These are phyloP conservation scores for Mortierella sp. DNA, from an alignment of 371 early-diverging fungal genomes.

Conservation along the genomic window DNA sequence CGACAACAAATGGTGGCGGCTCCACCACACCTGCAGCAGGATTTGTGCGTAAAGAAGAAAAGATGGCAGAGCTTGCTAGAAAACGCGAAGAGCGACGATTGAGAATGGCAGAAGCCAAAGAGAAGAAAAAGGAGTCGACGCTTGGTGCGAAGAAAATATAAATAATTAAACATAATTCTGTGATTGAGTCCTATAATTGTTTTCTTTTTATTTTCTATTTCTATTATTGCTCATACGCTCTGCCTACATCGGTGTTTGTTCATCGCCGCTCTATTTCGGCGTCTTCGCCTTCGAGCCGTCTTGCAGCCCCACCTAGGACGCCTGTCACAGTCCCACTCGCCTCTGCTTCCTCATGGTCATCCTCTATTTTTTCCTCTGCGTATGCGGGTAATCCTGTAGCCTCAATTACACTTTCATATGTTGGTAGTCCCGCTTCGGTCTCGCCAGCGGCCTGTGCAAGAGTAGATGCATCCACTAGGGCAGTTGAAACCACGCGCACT, in stretches of 20 bases:
- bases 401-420: conserved; percentile 57
- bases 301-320: conserved; percentile 50
- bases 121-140: conserved; percentile 59
- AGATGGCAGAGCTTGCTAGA: conserved; percentile 67
- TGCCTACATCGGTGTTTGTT: background rate
- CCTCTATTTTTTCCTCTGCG: conserved; percentile 50
- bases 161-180: background rate
- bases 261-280: conserved; percentile 36
- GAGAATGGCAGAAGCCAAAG: conserved; percentile 71
- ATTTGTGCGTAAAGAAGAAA: conserved; percentile 61
- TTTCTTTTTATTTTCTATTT: no score
- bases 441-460: conserved; percentile 53
- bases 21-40: conserved; percentile 15
- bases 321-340: conserved; percentile 45
- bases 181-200: no score
- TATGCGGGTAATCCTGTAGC: conserved; percentile 56
- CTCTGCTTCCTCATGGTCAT: conserved; percentile 51
- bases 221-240: background rate
- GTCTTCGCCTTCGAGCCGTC: conserved; percentile 49
- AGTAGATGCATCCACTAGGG: conserved; percentile 50
- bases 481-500: conserved; percentile 48
- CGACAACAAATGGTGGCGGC: background rate
- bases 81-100: conserved; percentile 72
- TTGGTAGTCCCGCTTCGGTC: conserved; percentile 47
- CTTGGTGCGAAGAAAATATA: conserved; percentile 68